These are phyloP conservation scores for Mycosphaerella sp. DNA, from an alignment of 2,329 filamentous ascomycete genomes.

Conservation along the genomic window DNA sequence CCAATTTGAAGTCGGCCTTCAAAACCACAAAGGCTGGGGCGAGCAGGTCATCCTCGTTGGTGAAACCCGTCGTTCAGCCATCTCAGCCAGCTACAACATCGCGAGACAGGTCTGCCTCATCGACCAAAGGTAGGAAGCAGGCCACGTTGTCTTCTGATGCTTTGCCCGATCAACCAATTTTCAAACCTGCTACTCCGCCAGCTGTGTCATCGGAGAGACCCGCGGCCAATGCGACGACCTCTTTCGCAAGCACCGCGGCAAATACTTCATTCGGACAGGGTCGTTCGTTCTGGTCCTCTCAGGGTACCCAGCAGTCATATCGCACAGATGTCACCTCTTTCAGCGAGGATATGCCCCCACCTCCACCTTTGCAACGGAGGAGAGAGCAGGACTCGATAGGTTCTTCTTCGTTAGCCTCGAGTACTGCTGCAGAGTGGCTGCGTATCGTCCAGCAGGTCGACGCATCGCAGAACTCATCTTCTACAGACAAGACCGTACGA, in stretches of 20 bases:
- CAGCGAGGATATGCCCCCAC: conserved; percentile 2
- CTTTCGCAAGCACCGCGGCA: conserved; percentile 9
- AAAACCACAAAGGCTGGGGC: background rate
- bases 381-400: background rate
- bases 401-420: conserved; percentile 7
- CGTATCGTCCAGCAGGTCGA: background rate
- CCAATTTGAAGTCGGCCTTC: background rate
- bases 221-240: background rate
- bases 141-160: background rate
- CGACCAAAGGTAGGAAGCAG: background rate
- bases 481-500: conserved; percentile 4
- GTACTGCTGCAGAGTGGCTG: conserved; percentile 3
- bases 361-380: background rate
- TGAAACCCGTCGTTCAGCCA: background rate
- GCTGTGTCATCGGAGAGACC: no score
- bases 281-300: conserved; percentile 11
- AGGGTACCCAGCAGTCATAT: conserved; percentile 4
- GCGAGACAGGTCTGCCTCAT: background rate
- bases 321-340: conserved; percentile 18
- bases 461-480: conserved; percentile 7
- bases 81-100: background rate
- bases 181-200: background rate
- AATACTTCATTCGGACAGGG: conserved; percentile 12
- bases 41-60: background rate
- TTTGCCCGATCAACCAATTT: background rate